A percentile compares a stretch with the other conserved stretches of the same genome.
Evolutionary conservation across 208 protist species (phyloP).

Genomic region (Crithidia fasciculata): DNA sequence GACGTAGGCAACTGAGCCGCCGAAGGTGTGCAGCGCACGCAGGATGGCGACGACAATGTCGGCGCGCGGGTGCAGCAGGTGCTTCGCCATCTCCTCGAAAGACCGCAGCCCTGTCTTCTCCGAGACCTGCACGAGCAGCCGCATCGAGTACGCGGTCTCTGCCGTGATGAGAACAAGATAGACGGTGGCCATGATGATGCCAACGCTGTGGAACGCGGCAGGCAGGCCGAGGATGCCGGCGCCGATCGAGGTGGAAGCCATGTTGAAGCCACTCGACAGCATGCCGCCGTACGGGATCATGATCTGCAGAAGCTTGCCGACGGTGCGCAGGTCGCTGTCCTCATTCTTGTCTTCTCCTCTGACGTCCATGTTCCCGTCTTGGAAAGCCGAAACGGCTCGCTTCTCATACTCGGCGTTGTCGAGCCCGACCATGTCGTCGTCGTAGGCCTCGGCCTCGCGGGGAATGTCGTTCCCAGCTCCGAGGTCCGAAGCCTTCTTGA

Average conservation of each 20-base stretch:
- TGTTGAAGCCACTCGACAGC: slow-evolving; percentile 48
- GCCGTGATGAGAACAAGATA: slow-evolving; percentile 41
- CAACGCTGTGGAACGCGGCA: slow-evolving; percentile 44
- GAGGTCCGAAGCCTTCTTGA: background rate
- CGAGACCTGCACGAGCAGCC: slow-evolving; percentile 36
- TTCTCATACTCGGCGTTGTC: background rate
- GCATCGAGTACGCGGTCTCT: slow-evolving; percentile 52
- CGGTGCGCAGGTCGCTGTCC: slow-evolving; percentile 1
- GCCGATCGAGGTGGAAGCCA: slow-evolving; percentile 47
- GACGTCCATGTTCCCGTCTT: slow-evolving; percentile 5
- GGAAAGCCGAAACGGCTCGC: slow-evolving; percentile 1
- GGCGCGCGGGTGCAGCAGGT: slow-evolving; percentile 33
- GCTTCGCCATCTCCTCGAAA: slow-evolving; percentile 44
- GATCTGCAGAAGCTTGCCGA: slow-evolving; percentile 16
- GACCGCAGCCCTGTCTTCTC: slow-evolving; percentile 34
- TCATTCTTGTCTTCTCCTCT: background rate
- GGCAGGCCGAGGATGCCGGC: slow-evolving; percentile 58
- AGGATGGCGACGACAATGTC: slow-evolving; percentile 36
- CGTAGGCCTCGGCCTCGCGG: slow-evolving; percentile 3
- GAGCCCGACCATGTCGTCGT: slow-evolving; percentile 2
- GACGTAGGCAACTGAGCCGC: slow-evolving; percentile 55
- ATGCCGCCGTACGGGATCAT: slow-evolving; percentile 54
- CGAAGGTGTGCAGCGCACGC: slow-evolving; percentile 40
- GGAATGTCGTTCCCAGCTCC: background rate
- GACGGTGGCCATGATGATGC: slow-evolving; percentile 37